Conservation (phyloP, 768 basidiomycete genomes). For the Dentipellis sp. region DNA sequence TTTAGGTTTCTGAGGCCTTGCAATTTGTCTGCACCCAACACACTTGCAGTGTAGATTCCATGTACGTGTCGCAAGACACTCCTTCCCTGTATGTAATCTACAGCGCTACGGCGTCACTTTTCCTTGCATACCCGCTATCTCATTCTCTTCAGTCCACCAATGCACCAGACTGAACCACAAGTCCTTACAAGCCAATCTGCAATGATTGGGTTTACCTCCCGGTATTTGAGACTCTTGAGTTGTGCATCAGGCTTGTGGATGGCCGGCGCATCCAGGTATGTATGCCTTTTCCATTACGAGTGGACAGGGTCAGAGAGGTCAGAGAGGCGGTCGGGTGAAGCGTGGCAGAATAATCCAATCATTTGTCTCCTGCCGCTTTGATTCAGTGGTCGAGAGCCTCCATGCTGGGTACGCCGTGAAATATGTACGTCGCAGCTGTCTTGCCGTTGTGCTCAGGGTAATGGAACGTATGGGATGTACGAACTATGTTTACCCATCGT, state of each 20-base stretch:
- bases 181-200: conserved; percentile 42
- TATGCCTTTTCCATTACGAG: conserved; percentile 47
- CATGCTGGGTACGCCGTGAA: conserved; percentile 4
- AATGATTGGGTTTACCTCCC: conserved; percentile 56
- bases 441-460: too few relatives aligned
- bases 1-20: background rate
- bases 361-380: conserved; percentile 28
- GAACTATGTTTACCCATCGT: too few relatives aligned
- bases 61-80: too few relatives aligned
- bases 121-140: conserved; percentile 63
- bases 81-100: background rate
- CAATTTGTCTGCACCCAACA: background rate
- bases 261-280: too few relatives aligned
- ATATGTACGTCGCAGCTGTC: conserved; percentile 1
- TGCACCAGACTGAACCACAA: conserved; percentile 33
- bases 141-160: conserved; percentile 52
- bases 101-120: conserved; percentile 19
- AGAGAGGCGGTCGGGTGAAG: conserved; percentile 46
- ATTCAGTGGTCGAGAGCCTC: conserved; percentile 47
- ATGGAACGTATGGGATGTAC: too few relatives aligned
- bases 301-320: conserved; percentile 68
- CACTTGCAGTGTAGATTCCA: too few relatives aligned
- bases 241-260: conserved; percentile 38
- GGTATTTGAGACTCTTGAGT: conserved; percentile 53
- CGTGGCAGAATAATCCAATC: conserved; percentile 36